Evolutionary conservation across 1,284 basidiomycete species (phyloP).

Genomic region (Ustilago vetiveriae): DNA sequence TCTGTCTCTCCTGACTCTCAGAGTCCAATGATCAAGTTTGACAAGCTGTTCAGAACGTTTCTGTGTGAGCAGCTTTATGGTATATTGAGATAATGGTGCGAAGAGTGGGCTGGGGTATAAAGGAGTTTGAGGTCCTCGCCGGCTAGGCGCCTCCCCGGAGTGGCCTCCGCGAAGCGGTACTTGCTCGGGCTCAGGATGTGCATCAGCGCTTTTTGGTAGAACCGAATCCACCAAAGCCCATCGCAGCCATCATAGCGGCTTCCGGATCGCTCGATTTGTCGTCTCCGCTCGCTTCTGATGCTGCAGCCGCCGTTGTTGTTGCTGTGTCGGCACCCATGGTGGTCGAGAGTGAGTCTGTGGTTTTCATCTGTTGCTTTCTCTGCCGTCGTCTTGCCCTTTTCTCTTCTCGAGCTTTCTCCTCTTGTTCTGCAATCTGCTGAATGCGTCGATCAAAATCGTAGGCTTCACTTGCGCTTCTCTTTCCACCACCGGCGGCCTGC

Average conservation of each 20-base stretch:
- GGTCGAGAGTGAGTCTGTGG: background rate
- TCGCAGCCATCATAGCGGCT: constrained; percentile 79
- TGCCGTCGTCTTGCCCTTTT: constrained; percentile 79
- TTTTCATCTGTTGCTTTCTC: constrained; percentile 72
- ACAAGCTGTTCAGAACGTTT: no score
- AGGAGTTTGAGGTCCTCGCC: background rate
- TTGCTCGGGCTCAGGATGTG: no score
- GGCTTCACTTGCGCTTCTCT: constrained; percentile 63
- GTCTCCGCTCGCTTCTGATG: background rate
- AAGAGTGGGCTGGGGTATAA: no score
- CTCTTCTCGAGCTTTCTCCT: constrained; percentile 70
- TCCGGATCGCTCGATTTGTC: constrained; percentile 64
- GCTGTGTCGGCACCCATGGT: background rate
- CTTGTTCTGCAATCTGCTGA: constrained; percentile 77
- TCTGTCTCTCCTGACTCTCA: no score
- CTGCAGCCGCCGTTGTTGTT: background rate
- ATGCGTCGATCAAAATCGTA: constrained; percentile 93
- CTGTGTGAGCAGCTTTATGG: no score
- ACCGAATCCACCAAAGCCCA: constrained; percentile 94
- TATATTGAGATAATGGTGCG: no score
- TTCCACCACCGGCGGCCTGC: constrained; percentile 3
- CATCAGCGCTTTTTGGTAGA: constrained; percentile 72
- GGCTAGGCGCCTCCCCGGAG: background rate
- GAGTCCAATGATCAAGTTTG: no score
- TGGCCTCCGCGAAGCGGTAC: background rate